phyloP scores from a whole-genome alignment of 768 basidiomycete genomes.

The Termitomyces sp. region DNA sequence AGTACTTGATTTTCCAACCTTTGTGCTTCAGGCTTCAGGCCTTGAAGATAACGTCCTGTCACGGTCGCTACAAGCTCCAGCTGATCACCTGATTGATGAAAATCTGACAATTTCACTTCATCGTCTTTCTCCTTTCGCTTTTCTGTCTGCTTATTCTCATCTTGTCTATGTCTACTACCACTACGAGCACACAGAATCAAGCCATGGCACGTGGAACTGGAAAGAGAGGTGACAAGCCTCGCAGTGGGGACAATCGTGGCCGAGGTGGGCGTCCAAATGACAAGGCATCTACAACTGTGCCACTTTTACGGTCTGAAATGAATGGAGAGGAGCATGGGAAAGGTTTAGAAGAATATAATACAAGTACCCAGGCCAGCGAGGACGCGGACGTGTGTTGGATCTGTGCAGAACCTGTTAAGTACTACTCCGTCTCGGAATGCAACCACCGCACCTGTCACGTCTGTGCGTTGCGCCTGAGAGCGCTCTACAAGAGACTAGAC shows the following conservation, averaged over 20 bases:
- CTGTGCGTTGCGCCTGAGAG: conserved; percentile 81
- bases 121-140: neutral
- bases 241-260: conserved; percentile 10
- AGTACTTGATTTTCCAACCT: neutral
- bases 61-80: too few species aligned
- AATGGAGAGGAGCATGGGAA: neutral
- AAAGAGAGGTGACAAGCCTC: conserved; percentile 11
- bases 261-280: conserved; percentile 9
- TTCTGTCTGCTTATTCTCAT: neutral
- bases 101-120: conserved; percentile 1
- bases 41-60: too few species aligned
- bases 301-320: neutral
- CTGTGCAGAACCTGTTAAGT: conserved; percentile 91
- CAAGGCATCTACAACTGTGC: neutral
- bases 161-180: neutral
- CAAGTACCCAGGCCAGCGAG: conserved; percentile 26
- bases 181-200: neutral
- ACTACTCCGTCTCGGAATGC: conserved; percentile 83
- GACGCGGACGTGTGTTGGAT: conserved; percentile 72
- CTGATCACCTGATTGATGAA: conserved; percentile 16
- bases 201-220: conserved; percentile 5
- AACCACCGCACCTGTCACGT: conserved; percentile 95
- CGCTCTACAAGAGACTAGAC: conserved; percentile 88
- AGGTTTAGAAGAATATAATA: neutral
- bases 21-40: too few species aligned